Evolutionary conservation across 78 protist genomes (phyloP), one percentile per base, ranked within the genome.

Genomic region (Dictyostelium citrinum): DNA sequence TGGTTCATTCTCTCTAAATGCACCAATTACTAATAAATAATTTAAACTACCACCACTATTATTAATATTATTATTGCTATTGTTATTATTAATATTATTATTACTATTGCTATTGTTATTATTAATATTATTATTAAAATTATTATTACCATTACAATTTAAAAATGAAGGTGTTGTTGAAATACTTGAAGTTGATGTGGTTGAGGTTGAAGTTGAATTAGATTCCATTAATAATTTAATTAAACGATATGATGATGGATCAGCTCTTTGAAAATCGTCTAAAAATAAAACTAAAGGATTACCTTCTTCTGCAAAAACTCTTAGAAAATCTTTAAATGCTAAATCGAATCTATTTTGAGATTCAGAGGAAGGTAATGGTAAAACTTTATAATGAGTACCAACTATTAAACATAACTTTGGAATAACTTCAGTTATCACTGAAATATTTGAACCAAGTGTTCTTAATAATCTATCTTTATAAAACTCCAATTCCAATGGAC

Each of bases 181-280:
- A n/a, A 14, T 61, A 58, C 22, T 58, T 22, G 68, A 22, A 4
- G 43, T 78, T 37, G 3, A 1, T 14, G 75, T 88, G 37, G 60
- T 49, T 68, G 51, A 4, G 49, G 64, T 75, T 29, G 64, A 39
- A 39, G 61, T 51, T 68, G 55, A 6, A 70, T 78, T 75, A 16
- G 64, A 64, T 22, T 82, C 84, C 49, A 83, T 37, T 22, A 90
- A 41, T 24, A 82, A 45, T 35, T 61, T 82, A 45, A 82, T 61
- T 45, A 82, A 61, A 43, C 77, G 81, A 81, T 67, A 76, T 8
- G 83, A 49, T 67, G 90, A 35, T 20, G 35, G 55, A 67, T 83
- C 90, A 20, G 80, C 37, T 74, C 90, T 55, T 81, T 90, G 95
- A 31, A 90, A 76, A 81, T 90, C 95, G 45, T 90, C 95, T 24